A percentile compares a stretch with the other conserved stretches of the same genome.
phyloP scores from a whole-genome alignment of 345 rosid species.

The Melaleuca quinquenervia region DNA sequence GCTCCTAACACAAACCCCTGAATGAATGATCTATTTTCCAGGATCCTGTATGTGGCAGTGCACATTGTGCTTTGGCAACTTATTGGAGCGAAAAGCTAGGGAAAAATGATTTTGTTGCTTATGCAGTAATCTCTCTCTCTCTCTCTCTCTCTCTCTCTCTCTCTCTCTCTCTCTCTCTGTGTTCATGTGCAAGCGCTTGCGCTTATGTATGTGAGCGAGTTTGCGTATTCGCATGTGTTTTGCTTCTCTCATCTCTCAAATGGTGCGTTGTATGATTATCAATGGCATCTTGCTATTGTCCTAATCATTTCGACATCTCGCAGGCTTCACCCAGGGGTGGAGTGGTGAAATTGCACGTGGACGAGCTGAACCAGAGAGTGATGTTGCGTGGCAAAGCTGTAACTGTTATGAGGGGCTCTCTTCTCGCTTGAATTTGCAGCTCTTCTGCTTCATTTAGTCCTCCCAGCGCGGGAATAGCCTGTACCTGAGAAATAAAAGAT shows the following conservation, averaged over 20 bases:
- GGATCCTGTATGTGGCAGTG: slow-evolving; percentile 85
- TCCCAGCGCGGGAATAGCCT: background rate
- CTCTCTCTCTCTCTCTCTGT: background rate
- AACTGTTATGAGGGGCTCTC: slow-evolving; percentile 53
- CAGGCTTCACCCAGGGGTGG: slow-evolving; percentile 74
- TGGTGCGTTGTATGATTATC: background rate
- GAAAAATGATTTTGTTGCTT: slow-evolving; percentile 37
- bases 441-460: background rate
- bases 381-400: slow-evolving; percentile 55
- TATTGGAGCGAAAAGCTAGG: slow-evolving; percentile 67
- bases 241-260: background rate
- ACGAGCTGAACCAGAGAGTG: slow-evolving; percentile 43
- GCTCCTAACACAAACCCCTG: background rate
- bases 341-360: slow-evolving; percentile 33
- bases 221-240: background rate
- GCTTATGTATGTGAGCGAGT: background rate
- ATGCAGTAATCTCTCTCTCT: slow-evolving; percentile 25
- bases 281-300: background rate
- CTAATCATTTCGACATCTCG: background rate
- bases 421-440: slow-evolving; percentile 27
- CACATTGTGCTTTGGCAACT: slow-evolving; percentile 61
- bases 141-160: background rate
- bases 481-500: background rate
- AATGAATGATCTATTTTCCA: slow-evolving; percentile 4
- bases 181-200: background rate